Percentiles rank a stretch among this genome's conserved stretches.
Conservation (phyloP, 495 filamentous ascomycete genomes). For the Aspergillus heteromorphus region DNA sequence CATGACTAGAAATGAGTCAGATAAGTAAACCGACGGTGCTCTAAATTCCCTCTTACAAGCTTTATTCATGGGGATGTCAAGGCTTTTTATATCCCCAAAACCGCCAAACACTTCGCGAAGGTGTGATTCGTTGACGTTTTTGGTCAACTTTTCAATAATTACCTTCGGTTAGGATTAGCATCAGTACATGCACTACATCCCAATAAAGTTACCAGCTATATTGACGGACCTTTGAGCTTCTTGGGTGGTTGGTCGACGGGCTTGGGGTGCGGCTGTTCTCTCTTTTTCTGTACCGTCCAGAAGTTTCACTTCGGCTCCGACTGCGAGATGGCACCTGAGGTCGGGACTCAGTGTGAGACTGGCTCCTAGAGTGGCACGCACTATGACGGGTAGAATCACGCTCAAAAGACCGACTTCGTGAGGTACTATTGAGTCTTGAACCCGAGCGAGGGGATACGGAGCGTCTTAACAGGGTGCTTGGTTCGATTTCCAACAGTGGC, state of each 20-base stretch:
- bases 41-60: conserved; percentile 55
- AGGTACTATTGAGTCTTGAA: conserved; percentile 29
- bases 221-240: conserved; percentile 54
- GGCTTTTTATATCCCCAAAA: conserved; percentile 77
- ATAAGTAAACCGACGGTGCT: not conserved
- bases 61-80: conserved; percentile 86
- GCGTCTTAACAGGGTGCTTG: conserved; percentile 35
- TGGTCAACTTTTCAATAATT: conserved; percentile 92
- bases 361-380: conserved; percentile 32
- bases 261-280: conserved; percentile 48
- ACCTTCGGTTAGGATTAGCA: conserved; percentile 51
- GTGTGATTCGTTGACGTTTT: conserved; percentile 86
- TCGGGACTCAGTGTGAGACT: conserved; percentile 40
- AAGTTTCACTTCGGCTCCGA: conserved; percentile 28
- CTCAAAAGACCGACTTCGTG: conserved; percentile 30
- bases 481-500: conserved; percentile 10
- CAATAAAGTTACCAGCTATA: not conserved
- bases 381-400: conserved; percentile 30
- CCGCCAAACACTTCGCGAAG: conserved; percentile 86
- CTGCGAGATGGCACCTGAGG: conserved; percentile 33
- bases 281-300: conserved; percentile 33
- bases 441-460: conserved; percentile 46
- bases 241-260: conserved; percentile 34
- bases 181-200: not conserved
- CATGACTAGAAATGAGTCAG: conserved; percentile 51